Evolutionary conservation across 306 rosid species (phyloP).

Genomic region (Dicorynia guianensis): DNA sequence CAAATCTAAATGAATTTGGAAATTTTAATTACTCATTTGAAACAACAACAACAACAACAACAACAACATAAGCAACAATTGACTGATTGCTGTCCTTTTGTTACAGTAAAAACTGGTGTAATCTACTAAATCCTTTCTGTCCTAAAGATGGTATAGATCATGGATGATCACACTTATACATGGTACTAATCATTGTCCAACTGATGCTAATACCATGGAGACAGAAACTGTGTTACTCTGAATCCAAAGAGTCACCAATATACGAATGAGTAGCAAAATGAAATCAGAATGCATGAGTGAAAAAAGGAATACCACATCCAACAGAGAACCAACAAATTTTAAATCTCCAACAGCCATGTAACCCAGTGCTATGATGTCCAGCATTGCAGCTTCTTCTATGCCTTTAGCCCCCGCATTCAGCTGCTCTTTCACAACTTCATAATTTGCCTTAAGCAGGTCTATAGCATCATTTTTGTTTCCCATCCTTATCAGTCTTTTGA

Average conservation of each 20-base stretch:
- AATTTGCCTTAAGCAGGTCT: slow-evolving; percentile 72
- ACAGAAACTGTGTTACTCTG: slow-evolving; percentile 8
- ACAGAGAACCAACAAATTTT: slow-evolving; percentile 57
- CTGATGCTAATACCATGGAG: slow-evolving; percentile 11
- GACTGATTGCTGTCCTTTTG: slow-evolving; percentile 13
- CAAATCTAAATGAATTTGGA: slow-evolving; percentile 20
- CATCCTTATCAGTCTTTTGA: no score
- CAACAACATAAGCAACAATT: slow-evolving; percentile 9
- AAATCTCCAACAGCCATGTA: slow-evolving; percentile 82
- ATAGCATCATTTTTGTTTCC: no score
- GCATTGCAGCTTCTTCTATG: slow-evolving; percentile 81
- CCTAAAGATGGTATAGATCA: neutral
- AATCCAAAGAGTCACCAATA: slow-evolving; percentile 21
- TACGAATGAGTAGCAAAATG: slow-evolving; percentile 36
- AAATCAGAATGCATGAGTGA: slow-evolving; percentile 26
- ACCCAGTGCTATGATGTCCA: slow-evolving; percentile 81
- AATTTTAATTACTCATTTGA: neutral
- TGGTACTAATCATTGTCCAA: slow-evolving; percentile 1
- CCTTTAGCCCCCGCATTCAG: slow-evolving; percentile 69
- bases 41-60: neutral
- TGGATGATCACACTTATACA: no score
- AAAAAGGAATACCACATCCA: slow-evolving; percentile 59
- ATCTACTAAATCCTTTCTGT: slow-evolving; percentile 12
- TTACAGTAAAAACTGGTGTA: slow-evolving; percentile 10
- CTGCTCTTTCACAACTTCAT: slow-evolving; percentile 77